A percentile compares a stretch with the other conserved stretches of the same genome.
phyloP scores from a whole-genome alignment of 2,329 filamentous ascomycete species.

The Septoria petroselini region DNA sequence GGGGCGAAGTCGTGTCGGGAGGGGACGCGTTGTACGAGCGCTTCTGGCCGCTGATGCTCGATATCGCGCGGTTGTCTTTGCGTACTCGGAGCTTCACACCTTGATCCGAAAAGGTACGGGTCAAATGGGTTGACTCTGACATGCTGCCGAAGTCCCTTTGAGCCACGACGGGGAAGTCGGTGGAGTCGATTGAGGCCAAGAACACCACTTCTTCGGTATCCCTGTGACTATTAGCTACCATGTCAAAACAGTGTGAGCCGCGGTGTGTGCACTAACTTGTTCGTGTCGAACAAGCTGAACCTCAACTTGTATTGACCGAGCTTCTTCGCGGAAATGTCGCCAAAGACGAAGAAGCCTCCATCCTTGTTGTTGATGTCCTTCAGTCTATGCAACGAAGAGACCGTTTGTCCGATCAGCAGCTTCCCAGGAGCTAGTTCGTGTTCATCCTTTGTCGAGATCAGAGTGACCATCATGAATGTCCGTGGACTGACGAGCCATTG shows the following conservation, averaged over 20 bases:
- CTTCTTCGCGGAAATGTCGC: constrained; percentile 74
- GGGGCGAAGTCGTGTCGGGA: constrained; percentile 24
- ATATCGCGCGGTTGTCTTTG: constrained; percentile 65
- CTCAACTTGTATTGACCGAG: constrained; percentile 70
- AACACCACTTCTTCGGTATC: constrained; percentile 46
- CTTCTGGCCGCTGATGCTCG: constrained; percentile 24
- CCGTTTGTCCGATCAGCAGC: constrained; percentile 60
- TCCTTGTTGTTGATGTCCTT: constrained; percentile 62
- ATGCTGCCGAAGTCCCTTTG: constrained; percentile 74
- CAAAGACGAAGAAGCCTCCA: constrained; percentile 87
- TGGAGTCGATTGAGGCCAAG: constrained; percentile 57
- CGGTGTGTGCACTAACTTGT: constrained; percentile 48
- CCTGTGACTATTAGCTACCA: constrained; percentile 20
- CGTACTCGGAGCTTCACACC: constrained; percentile 77
- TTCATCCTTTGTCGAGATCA: constrained; percentile 41
- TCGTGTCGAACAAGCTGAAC: constrained; percentile 75
- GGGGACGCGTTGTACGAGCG: constrained; percentile 24
- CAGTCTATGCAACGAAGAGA: constrained; percentile 76
- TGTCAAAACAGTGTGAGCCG: not conserved
- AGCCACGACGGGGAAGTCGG: constrained; percentile 57
- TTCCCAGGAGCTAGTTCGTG: constrained; percentile 25
- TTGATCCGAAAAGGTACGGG: constrained; percentile 79
- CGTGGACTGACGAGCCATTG: constrained; percentile 64
- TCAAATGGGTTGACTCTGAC: constrained; percentile 76
- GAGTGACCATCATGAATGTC: constrained; percentile 59